phyloP scores from a whole-genome alignment of 1,139 yeast species.

The Magnusiomyces ingens region DNA sequence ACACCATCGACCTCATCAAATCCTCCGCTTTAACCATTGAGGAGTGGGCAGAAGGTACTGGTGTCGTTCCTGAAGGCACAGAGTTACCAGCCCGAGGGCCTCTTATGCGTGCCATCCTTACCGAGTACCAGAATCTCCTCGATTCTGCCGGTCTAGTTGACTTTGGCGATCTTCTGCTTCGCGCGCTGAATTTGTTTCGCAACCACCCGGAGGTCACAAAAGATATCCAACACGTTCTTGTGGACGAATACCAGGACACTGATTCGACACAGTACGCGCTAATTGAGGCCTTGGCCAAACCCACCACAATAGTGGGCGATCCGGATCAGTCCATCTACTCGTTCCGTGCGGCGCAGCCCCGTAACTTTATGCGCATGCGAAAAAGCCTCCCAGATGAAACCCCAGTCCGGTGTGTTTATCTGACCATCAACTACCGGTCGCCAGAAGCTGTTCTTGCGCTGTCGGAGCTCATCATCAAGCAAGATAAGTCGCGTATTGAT shows the following conservation, averaged over 20 bases:
- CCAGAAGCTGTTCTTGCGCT: slow-evolving; percentile 56
- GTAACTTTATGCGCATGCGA: slow-evolving; percentile 58
- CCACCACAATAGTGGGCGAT: slow-evolving; percentile 77
- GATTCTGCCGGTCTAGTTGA: slow-evolving; percentile 6
- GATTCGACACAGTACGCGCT: slow-evolving; percentile 67
- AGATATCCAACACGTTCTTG: slow-evolving; percentile 61
- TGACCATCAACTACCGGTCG: slow-evolving; percentile 76
- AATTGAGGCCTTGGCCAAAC: slow-evolving; percentile 49
- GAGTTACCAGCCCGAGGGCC: no score
- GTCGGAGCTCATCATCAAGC: slow-evolving; percentile 63
- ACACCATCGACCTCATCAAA: slow-evolving; percentile 4
- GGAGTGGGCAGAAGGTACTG: slow-evolving; percentile 3
- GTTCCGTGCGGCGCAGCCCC: slow-evolving; percentile 60
- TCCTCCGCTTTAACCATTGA: slow-evolving; percentile 6
- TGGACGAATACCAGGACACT: slow-evolving; percentile 95
- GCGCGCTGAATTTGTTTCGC: slow-evolving; percentile 46
- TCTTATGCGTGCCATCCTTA: no score
- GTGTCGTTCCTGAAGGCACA: no score
- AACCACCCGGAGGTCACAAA: slow-evolving; percentile 42
- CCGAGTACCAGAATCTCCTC: no score
- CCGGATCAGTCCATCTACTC: slow-evolving; percentile 92
- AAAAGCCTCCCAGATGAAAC: slow-evolving; percentile 35
- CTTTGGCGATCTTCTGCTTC: slow-evolving; percentile 64
- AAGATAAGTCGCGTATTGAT: slow-evolving; percentile 37
- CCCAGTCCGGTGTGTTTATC: slow-evolving; percentile 34